These are phyloP conservation scores for Penicillium lividum DNA, from an alignment of 495 filamentous ascomycete genomes.

Conservation along the genomic window DNA sequence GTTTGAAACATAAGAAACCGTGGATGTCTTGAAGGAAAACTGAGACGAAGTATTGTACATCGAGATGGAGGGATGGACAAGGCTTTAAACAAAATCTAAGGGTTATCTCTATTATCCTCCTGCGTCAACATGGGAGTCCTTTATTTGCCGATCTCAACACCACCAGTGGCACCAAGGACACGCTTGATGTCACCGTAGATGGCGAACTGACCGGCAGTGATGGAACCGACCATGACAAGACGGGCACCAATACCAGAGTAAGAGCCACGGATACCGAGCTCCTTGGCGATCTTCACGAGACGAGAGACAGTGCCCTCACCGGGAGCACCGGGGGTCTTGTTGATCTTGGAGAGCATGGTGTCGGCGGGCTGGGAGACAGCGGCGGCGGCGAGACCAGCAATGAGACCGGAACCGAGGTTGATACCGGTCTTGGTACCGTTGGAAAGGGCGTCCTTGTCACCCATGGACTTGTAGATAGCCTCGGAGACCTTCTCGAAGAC, in stretches of 20 bases:
- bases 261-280: conserved; percentile 86
- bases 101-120: conserved; percentile 42
- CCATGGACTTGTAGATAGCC: conserved; percentile 61
- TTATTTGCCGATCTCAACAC: conserved; percentile 74
- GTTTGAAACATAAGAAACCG: conserved; percentile 23
- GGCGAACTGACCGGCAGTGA: conserved; percentile 93
- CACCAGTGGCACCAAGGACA: conserved; percentile 66
- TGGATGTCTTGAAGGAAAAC: conserved; percentile 35
- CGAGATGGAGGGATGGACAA: conserved; percentile 32
- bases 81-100: conserved; percentile 34
- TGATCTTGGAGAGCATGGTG: conserved; percentile 99
- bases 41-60: conserved; percentile 40
- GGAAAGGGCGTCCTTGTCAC: conserved; percentile 75
- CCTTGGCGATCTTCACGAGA: conserved; percentile 93
- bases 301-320: conserved; percentile 91
- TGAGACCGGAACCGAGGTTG: conserved; percentile 94
- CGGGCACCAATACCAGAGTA: conserved; percentile 90
- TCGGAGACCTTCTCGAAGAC: conserved; percentile 98
- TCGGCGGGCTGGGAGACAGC: conserved; percentile 96
- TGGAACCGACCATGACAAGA: conserved; percentile 60
- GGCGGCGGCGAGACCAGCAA: conserved; percentile 97
- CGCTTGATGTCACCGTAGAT: conserved; percentile 76
- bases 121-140: conserved; percentile 23
- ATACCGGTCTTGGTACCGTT: conserved; percentile 76
- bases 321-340: conserved; percentile 96